Percentiles rank a stretch among this genome's conserved stretches.
Conservation (phyloP, 345 rosid species). For the Arabidopsis suecica region DNA sequence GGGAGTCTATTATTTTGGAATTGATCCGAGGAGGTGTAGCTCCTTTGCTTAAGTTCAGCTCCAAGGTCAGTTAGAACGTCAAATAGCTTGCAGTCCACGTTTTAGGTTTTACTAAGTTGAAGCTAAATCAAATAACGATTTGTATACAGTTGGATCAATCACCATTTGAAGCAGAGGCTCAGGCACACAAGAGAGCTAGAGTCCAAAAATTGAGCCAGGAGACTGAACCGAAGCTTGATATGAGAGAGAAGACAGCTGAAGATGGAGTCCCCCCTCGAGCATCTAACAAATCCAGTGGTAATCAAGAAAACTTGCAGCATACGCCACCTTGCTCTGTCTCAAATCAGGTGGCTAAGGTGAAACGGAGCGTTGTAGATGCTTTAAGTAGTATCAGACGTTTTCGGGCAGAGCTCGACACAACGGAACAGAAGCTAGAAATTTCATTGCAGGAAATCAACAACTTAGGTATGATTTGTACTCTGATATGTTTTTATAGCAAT, state of each 20-base stretch:
- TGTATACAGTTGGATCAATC: constrained; percentile 14
- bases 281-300: neutral
- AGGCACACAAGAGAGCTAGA: constrained; percentile 13
- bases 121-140: neutral
- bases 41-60: constrained; percentile 30
- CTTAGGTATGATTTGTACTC: constrained; percentile 4
- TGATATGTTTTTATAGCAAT: neutral
- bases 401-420: neutral
- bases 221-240: neutral
- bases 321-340: neutral
- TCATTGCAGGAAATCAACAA: constrained; percentile 6
- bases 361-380: constrained; percentile 1
- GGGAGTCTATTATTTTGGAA: constrained; percentile 24
- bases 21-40: constrained; percentile 5
- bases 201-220: neutral
- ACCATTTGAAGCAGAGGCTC: neutral
- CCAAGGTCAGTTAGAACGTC: constrained; percentile 17
- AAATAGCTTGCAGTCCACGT: neutral
- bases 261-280: constrained; percentile 14
- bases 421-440: constrained; percentile 13
- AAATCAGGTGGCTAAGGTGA: constrained; percentile 15
- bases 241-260: neutral
- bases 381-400: constrained; percentile 12
- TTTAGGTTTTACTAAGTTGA: constrained; percentile 14
- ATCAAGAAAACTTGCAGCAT: constrained; percentile 11